A percentile compares a stretch with the other conserved stretches of the same genome.
phyloP scores from a whole-genome alignment of 1,139 yeast genomes.

The Suhomyces terraborum region DNA sequence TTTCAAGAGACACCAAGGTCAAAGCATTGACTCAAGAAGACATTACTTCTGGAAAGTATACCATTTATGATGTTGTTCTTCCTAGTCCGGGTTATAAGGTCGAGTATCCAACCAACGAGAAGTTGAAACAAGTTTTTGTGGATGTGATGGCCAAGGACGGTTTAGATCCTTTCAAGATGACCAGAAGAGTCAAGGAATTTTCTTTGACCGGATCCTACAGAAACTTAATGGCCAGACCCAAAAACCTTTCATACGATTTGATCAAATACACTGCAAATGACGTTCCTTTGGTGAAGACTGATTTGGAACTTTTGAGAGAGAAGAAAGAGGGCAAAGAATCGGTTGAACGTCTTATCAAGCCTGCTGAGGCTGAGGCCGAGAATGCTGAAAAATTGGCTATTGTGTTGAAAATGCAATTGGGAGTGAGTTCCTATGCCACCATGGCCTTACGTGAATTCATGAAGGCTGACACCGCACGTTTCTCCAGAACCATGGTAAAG shows the following conservation, averaged over 20 bases:
- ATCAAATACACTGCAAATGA: slow-evolving; percentile 62
- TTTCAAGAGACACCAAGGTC: slow-evolving; percentile 58
- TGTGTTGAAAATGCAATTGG: slow-evolving; percentile 73
- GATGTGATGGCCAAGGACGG: slow-evolving; percentile 79
- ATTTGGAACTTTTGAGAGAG: slow-evolving; percentile 62
- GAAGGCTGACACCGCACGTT: slow-evolving; percentile 77
- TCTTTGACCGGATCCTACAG: slow-evolving; percentile 92
- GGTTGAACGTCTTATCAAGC: slow-evolving; percentile 8
- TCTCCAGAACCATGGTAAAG: slow-evolving; percentile 25
- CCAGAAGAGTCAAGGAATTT: slow-evolving; percentile 81
- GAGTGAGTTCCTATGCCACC: slow-evolving; percentile 91
- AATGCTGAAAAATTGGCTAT: slow-evolving; percentile 65
- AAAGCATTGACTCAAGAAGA: slow-evolving; percentile 75
- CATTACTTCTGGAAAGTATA: slow-evolving; percentile 55
- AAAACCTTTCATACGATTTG: slow-evolving; percentile 60
- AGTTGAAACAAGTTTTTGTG: slow-evolving; percentile 62
- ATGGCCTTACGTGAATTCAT: slow-evolving; percentile 94
- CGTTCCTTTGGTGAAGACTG: slow-evolving; percentile 79
- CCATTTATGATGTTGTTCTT: slow-evolving; percentile 81
- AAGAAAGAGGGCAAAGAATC: slow-evolving; percentile 29
- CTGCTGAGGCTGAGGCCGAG: slow-evolving; percentile 27
- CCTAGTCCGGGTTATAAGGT: slow-evolving; percentile 96
- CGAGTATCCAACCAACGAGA: slow-evolving; percentile 70
- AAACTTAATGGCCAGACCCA: slow-evolving; percentile 68
- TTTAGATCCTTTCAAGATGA: slow-evolving; percentile 83